phyloP scores from a whole-genome alignment of 1,284 basidiomycete species.

The Tetrapyrgos nigripes region DNA sequence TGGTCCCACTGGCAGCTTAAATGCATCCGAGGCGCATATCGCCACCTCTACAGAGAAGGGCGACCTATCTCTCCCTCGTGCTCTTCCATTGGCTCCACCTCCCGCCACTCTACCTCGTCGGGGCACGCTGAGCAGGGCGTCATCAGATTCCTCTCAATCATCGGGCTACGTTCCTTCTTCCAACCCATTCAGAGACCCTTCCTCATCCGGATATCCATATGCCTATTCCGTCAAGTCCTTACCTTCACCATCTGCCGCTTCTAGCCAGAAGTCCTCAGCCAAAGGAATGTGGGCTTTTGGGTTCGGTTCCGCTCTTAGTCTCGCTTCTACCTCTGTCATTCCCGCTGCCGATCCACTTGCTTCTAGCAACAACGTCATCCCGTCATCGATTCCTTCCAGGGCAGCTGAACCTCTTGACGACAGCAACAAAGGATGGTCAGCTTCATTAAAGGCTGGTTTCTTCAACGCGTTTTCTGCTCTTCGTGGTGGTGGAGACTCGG shows the following conservation, averaged over 20 bases:
- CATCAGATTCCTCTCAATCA: neutral
- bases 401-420: neutral
- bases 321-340: neutral
- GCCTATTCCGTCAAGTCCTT: neutral
- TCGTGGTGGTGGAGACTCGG: neutral
- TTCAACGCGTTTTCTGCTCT: conserved; percentile 44
- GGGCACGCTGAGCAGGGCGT: neutral
- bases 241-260: neutral
- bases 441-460: conserved; percentile 39
- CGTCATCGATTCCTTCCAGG: neutral
- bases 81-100: neutral
- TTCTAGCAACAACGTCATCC: conserved; percentile 2
- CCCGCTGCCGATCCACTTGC: neutral
- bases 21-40: neutral
- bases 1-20: neutral
- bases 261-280: neutral
- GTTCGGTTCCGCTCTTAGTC: neutral
- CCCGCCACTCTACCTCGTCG: neutral
- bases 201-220: neutral
- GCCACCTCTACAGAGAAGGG: neutral
- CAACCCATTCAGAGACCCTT: neutral
- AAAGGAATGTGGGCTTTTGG: neutral
- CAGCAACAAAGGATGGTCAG: conserved; percentile 34
- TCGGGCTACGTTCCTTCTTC: neutral
- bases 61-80: neutral